A percentile compares a stretch with the other conserved stretches of the same genome.
Conservation (phyloP, 306 rosid genomes). For the Vigna nakashimae region DNA sequence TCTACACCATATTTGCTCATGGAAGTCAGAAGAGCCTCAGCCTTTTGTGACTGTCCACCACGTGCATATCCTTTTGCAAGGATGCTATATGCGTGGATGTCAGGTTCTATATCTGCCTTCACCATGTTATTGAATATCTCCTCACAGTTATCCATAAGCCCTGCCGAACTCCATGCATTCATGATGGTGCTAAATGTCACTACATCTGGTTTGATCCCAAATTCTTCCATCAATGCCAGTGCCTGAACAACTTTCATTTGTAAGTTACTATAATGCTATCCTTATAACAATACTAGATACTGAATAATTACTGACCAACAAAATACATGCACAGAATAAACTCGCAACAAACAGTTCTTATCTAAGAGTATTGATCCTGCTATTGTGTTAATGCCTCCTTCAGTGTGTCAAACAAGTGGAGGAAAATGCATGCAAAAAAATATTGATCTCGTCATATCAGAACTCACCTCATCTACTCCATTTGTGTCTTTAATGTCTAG, state of each 20-base stretch:
- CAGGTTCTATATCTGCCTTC: slow-evolving; percentile 80
- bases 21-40: slow-evolving; percentile 69
- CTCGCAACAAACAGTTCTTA: slow-evolving; percentile 1
- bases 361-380: neutral
- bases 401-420: neutral
- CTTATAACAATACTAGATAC: slow-evolving; percentile 20
- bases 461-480: slow-evolving; percentile 79
- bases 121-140: slow-evolving; percentile 89
- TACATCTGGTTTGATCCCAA: slow-evolving; percentile 89
- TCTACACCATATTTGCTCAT: slow-evolving; percentile 72
- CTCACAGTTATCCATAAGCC: slow-evolving; percentile 82
- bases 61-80: slow-evolving; percentile 97
- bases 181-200: slow-evolving; percentile 95
- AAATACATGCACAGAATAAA: slow-evolving; percentile 22
- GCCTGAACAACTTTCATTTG: slow-evolving; percentile 63
- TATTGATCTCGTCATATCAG: slow-evolving; percentile 27
- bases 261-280: slow-evolving; percentile 38
- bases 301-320: slow-evolving; percentile 23
- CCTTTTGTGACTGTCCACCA: slow-evolving; percentile 74
- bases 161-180: slow-evolving; percentile 94
- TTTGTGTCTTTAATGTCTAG: slow-evolving; percentile 70
- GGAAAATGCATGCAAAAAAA: slow-evolving; percentile 13
- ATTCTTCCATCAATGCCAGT: slow-evolving; percentile 89
- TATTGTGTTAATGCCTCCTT: neutral
- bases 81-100: slow-evolving; percentile 82